Base-by-base conservation (phyloP, 2,329 filamentous ascomycete genomes). In the Cadophora luteo-olivacea region DNA sequence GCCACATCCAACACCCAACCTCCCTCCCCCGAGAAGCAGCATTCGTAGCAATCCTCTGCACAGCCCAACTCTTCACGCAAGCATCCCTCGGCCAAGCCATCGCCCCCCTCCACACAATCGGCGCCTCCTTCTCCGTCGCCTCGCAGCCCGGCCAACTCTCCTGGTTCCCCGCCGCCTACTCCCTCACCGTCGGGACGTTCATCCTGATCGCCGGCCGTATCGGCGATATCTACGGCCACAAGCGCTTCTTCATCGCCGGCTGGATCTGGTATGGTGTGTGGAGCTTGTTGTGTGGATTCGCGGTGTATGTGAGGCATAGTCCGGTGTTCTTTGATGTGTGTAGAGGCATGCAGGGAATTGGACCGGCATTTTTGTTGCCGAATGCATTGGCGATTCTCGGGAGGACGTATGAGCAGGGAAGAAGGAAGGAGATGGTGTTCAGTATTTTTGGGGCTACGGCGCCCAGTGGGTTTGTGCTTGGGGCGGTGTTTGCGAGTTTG, bases 131-230 rank as follows among this genome's bases (percentile, higher is more conserved):
- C 71, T 78, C 78, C 22, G 77, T 84, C 61, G 79, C 75, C 4
- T 79, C 81, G 3, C 22, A 38, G 41, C 76, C 79, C 0, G 82
- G 82, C 7, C 77, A 83, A 14, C 78, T 88, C 22, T 83, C 82
- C 58, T 89, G 87, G 86, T 82, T 85, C 58, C 81, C 86, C 12
- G 86, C 86, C 0, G 86, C 85, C 1, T 91, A 88, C 74, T 86
- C 14, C 82, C 77, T 90, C 69, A 86, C 84, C 0, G 83, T 85
- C 69, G 82, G 85, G 2, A 81, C 84, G 1, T 86, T 87, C 68
- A 84, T 87, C 19, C 77, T 87, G 0, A 79, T 85, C 3, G 82
- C 81, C 7, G 85, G 85, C 6, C 82, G 85, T 0, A 77, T 87
- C 0, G 85, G 85, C 0, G 82, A 84, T 57, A 78, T 87, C 0